Evolutionary conservation across 129 eudicot species (phyloP).

Genomic region (Silybum marianum): DNA sequence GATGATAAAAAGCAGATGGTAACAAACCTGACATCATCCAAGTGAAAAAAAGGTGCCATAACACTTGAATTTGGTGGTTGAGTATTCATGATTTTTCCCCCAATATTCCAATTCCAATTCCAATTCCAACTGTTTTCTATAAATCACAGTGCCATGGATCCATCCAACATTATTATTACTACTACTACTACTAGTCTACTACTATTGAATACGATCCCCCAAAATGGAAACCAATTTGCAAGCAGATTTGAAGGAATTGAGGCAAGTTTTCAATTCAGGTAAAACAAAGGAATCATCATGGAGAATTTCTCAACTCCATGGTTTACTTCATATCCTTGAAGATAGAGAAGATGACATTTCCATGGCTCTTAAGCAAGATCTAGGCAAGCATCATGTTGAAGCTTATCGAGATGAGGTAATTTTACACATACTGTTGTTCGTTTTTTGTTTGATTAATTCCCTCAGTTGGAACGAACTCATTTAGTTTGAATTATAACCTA

Average conservation of each 20-base stretch:
- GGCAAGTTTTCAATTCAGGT: constrained; percentile 61
- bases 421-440: not conserved
- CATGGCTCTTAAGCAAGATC: constrained; percentile 65
- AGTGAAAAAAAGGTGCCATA: constrained; percentile 9
- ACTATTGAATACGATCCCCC: not conserved
- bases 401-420: constrained; percentile 90
- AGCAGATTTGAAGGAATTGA: constrained; percentile 52
- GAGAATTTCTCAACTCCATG: constrained; percentile 71
- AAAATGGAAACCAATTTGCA: constrained; percentile 30
- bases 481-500: not conserved
- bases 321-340: constrained; percentile 49
- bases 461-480: not conserved
- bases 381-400: constrained; percentile 78
- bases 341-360: constrained; percentile 61
- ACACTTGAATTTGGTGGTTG: constrained; percentile 36
- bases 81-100: constrained; percentile 16
- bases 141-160: constrained; percentile 11
- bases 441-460: not conserved
- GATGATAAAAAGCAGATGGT: not conserved
- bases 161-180: not conserved
- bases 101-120: too few relatives aligned
- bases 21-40: not conserved
- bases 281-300: constrained; percentile 70
- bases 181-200: not conserved
- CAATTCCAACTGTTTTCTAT: constrained; percentile 29